Percentiles rank a stretch among this genome's conserved stretches.
Evolutionary conservation across 2,329 filamentous ascomycete species (phyloP).

Genomic region (Fusarium nygamai): DNA sequence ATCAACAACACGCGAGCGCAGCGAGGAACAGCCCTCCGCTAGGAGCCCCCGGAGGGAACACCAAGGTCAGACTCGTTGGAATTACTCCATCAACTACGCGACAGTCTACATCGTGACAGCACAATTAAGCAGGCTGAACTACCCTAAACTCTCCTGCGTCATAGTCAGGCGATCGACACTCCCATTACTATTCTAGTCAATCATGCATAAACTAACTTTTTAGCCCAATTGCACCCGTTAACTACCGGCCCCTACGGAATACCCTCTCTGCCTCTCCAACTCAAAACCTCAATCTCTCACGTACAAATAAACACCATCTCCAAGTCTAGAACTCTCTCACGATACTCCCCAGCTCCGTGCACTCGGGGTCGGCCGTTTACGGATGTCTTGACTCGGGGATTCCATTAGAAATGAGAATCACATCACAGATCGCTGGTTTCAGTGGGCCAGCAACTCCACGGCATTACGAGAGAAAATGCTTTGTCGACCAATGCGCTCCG

Average conservation of each 20-base stretch:
- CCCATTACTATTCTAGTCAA: neutral
- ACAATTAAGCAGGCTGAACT: neutral
- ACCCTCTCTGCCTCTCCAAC: neutral
- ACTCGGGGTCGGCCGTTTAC: constrained; percentile 21
- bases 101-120: neutral
- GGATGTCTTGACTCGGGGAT: constrained; percentile 23
- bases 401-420: constrained; percentile 26
- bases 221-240: neutral
- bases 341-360: neutral
- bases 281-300: neutral
- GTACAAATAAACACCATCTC: neutral
- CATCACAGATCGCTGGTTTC: constrained; percentile 19
- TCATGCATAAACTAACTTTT: neutral
- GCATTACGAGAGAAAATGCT: constrained; percentile 26
- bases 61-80: neutral
- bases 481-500: neutral
- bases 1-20: neutral
- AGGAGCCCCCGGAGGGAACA: neutral
- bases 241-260: neutral
- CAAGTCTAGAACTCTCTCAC: neutral
- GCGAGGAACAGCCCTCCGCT: neutral
- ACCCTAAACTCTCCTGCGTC: constrained; percentile 8
- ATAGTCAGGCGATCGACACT: neutral
- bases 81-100: too few species aligned
- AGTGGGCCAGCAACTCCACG: constrained; percentile 17